A percentile compares a stretch with the other conserved stretches of the same genome.
phyloP scores from a whole-genome alignment of 2,329 filamentous ascomycete species.

The Monosporascus sp. region DNA sequence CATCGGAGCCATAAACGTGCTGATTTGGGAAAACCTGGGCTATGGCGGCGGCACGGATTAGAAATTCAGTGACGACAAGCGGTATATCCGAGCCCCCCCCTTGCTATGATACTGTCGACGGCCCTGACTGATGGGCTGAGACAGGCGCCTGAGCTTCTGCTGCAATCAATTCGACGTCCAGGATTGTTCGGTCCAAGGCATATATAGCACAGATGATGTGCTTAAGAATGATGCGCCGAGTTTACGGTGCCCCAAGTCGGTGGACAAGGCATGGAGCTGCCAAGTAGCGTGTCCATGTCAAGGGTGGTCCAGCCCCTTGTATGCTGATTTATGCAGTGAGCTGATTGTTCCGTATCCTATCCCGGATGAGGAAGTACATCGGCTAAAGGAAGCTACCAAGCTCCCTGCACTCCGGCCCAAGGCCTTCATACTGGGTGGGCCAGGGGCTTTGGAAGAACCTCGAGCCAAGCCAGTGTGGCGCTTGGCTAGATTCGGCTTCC shows the following conservation, averaged over 20 bases:
- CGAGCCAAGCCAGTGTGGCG: constrained; percentile 32
- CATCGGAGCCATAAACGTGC: constrained; percentile 39
- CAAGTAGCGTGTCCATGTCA: constrained; percentile 12
- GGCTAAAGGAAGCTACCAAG: constrained; percentile 31
- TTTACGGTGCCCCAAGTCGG: constrained; percentile 30
- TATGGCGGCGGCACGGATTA: constrained; percentile 44
- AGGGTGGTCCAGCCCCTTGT: neutral
- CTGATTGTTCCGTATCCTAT: constrained; percentile 38
- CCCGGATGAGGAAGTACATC: constrained; percentile 31
- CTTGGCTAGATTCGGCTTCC: constrained; percentile 35
- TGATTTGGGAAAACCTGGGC: constrained; percentile 39
- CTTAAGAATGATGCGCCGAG: constrained; percentile 34
- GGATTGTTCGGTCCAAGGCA: constrained; percentile 42
- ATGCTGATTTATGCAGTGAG: constrained; percentile 28
- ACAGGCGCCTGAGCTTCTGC: constrained; percentile 39
- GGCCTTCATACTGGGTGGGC: constrained; percentile 41
- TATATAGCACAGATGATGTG: constrained; percentile 41
- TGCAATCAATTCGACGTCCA: constrained; percentile 44
- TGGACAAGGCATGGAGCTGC: constrained; percentile 24
- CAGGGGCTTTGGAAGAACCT: constrained; percentile 44
- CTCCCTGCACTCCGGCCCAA: constrained; percentile 24
- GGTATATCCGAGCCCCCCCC: constrained; percentile 15
- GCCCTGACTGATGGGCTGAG: constrained; percentile 2
- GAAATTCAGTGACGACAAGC: constrained; percentile 40
- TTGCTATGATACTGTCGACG: neutral